Evolutionary conservation across 2,329 filamentous ascomycete genomes (phyloP), one percentile per base, ranked within the genome.

Genomic region (Penicillium sp.): DNA sequence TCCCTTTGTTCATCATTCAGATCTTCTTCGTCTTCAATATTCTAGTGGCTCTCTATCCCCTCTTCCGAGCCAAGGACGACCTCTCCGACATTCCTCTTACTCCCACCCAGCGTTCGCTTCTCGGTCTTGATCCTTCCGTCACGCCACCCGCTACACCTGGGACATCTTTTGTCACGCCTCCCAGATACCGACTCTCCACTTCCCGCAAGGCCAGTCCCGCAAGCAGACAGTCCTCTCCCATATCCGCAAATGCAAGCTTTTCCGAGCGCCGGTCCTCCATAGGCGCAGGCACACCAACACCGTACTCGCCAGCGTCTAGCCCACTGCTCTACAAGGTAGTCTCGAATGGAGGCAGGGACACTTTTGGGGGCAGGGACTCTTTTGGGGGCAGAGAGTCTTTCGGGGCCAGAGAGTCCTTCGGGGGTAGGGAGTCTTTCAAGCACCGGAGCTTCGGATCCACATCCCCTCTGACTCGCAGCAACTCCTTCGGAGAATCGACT

Each of bases 51-150:
- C 74, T 88, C 49, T 75, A 83, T 38, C 93, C 92, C 2, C 79
- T 95, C 11, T 71, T 89, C 62, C 81, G 84, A 55, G 77, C 80
- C 36, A 78, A 78, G 59, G 93, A 97, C 69, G 80, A 90, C 55
- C 80, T 96, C 55, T 77, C 84, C 69, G 93, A 99, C 68, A 95
- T 99, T 42, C 84, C 92, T 53, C 80, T 99, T 58, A 96, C 92
- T 0, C 85, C 88, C n/a, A 83, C 84, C 11, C 93, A 97, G 75
- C 87, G 92, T 53, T 80, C 84, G 56, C 80, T 95, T 12, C 82
- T 99, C 43, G 91, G 90, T 40, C 81, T 99, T 3, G 80, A 86
- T 33, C 85, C 89, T 2, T 81, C 78, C 50, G 81, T 85, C 1
- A 81, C 74, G 2, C 75, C 80, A 2, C 80, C 86, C 0, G 67